These are phyloP conservation scores for Eutrema heterophyllum DNA, from an alignment of 345 rosid genomes.

Conservation along the genomic window DNA sequence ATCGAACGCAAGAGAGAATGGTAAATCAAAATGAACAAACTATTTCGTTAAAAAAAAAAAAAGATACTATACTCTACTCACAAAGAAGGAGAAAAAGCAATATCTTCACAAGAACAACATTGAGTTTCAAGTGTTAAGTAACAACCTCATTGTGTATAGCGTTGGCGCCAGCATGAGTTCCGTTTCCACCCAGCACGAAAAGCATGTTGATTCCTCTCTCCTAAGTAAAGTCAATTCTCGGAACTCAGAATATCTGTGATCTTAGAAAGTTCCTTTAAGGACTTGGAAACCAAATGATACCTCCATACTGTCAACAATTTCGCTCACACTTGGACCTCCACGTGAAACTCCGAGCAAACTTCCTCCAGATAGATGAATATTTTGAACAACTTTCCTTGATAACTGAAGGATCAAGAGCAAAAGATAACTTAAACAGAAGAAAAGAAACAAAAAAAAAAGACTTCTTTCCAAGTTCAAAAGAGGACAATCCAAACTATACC, in stretches of 20 bases:
- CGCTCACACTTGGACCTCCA: slow-evolving; percentile 58
- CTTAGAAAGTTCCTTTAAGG: neutral
- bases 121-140: neutral
- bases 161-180: slow-evolving; percentile 97
- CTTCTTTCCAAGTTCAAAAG: neutral
- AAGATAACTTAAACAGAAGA: neutral
- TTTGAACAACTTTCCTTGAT: slow-evolving; percentile 92
- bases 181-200: slow-evolving; percentile 94
- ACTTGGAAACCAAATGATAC: slow-evolving; percentile 28
- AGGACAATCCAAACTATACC: slow-evolving; percentile 35
- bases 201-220: slow-evolving; percentile 98
- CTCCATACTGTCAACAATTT: slow-evolving; percentile 81
- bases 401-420: slow-evolving; percentile 45
- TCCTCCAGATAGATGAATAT: slow-evolving; percentile 97
- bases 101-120: neutral
- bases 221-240: slow-evolving; percentile 32
- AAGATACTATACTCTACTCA: neutral
- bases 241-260: neutral
- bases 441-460: neutral
- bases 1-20: neutral
- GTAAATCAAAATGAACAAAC: neutral
- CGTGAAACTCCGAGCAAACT: slow-evolving; percentile 86
- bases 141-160: slow-evolving; percentile 94
- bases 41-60: neutral
- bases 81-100: neutral